Conservation (phyloP, 768 basidiomycete genomes). For the Lentinula raphanica region DNA sequence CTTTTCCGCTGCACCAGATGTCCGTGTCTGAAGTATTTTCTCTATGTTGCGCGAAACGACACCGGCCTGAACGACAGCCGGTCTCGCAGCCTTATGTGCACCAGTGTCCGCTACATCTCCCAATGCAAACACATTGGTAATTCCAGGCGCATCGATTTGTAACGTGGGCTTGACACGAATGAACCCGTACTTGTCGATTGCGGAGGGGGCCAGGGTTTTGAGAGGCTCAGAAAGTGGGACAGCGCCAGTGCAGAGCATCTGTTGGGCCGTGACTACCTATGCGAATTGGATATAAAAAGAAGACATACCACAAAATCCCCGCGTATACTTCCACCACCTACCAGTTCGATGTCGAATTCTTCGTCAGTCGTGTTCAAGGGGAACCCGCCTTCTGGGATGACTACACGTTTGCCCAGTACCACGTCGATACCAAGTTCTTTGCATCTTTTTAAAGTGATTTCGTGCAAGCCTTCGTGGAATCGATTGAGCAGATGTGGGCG, state of each 20-base stretch:
- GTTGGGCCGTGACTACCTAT: not conserved
- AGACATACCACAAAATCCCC: slow-evolving; percentile 36
- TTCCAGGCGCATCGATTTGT: slow-evolving; percentile 9
- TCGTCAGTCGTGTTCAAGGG: slow-evolving; percentile 19
- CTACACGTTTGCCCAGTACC: slow-evolving; percentile 33
- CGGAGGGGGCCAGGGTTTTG: slow-evolving; percentile 9
- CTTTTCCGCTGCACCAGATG: not conserved
- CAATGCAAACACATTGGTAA: slow-evolving; percentile 10
- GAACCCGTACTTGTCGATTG: slow-evolving; percentile 9
- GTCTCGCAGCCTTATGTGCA: slow-evolving; percentile 11
- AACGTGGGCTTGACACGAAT: slow-evolving; percentile 12
- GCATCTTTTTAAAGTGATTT: slow-evolving; percentile 21
- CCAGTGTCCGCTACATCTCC: slow-evolving; percentile 13
- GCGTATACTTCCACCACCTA: slow-evolving; percentile 31
- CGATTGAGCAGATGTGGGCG: slow-evolving; percentile 36
- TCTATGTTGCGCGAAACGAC: slow-evolving; percentile 9
- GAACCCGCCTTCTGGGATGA: slow-evolving; percentile 23
- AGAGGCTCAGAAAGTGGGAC: slow-evolving; percentile 12
- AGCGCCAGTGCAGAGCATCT: slow-evolving; percentile 13
- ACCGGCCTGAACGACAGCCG: slow-evolving; percentile 6
- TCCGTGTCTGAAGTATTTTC: not conserved
- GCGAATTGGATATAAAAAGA: not conserved
- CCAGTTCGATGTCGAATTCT: slow-evolving; percentile 25
- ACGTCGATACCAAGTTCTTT: slow-evolving; percentile 30
- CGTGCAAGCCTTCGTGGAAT: slow-evolving; percentile 35